These are phyloP conservation scores for Beauveria australis DNA, from an alignment of 2,329 filamentous ascomycete species.

Conservation along the genomic window DNA sequence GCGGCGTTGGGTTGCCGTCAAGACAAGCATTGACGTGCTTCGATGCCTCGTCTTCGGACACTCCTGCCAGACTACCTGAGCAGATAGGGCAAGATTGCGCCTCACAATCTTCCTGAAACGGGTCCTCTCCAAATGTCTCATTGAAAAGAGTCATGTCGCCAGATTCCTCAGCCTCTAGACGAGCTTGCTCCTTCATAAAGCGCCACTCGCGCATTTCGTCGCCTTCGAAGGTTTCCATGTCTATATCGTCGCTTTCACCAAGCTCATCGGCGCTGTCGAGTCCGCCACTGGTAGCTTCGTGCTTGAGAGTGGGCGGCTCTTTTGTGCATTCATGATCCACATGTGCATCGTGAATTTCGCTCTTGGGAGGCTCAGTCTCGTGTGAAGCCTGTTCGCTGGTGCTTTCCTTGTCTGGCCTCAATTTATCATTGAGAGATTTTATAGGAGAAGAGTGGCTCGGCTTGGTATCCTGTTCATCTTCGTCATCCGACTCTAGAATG, in stretches of 20 bases:
- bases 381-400: not conserved
- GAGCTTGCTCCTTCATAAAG: constrained; percentile 70
- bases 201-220: constrained; percentile 58
- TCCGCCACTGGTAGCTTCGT: constrained; percentile 17
- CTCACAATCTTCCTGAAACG: constrained; percentile 23
- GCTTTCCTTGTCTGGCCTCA: not conserved
- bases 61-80: constrained; percentile 50
- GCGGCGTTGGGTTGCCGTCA: constrained; percentile 65
- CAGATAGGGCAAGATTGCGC: constrained; percentile 67
- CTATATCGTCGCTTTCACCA: constrained; percentile 48
- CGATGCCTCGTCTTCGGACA: constrained; percentile 59
- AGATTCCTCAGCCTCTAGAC: constrained; percentile 52
- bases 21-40: constrained; percentile 89
- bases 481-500: constrained; percentile 60
- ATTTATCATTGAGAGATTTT: not conserved
- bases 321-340: not conserved
- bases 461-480: constrained; percentile 21
- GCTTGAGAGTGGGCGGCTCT: not conserved
- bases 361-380: not conserved
- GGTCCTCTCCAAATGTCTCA: constrained; percentile 27
- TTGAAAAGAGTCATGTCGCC: constrained; percentile 26
- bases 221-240: constrained; percentile 43
- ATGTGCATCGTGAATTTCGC: not conserved
- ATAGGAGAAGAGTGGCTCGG: not conserved
- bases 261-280: constrained; percentile 26